Evolutionary conservation across 768 basidiomycete genomes (phyloP), one percentile per base, ranked within the genome.

Genomic region (Leccinum rimulosum): DNA sequence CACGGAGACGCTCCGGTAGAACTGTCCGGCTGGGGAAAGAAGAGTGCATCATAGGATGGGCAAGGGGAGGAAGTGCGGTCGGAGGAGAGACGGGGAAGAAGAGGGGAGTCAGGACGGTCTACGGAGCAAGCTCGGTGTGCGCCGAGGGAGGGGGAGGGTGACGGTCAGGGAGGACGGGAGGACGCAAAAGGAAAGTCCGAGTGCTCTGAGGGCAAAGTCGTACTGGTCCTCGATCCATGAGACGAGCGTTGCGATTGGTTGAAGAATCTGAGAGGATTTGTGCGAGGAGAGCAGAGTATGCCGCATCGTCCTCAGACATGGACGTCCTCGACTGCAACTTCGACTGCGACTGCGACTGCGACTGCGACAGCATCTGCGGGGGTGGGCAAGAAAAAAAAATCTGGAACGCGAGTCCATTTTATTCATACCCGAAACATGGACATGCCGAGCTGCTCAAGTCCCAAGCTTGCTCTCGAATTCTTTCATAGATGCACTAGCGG

Each of bases 221-320:
- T 73, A 73, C n/a, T 73, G 72, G 28, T 74, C 71, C 47, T 73
- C 72, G 25, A 73, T 73, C 72, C 72, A 73, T 1, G 72, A 74
- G 43, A 7, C 72, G 68, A 0, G 71, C 69, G 6, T 73, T 64
- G 63, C 72, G 73, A 0, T 66, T 40, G 0, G 54, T 6, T 6
- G 72, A 54, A 0, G 66, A 59, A 56, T 66, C 72, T 0, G 66
- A 64, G 54, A 73, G 62, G 1, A 73, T 63, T 15, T 73, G 73
- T 0, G 66, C 54, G 50, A 73, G 71, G 6, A 73, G 62, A 0
- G 58, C 64, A 9, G 71, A 68, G 50, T 74, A 74, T 0, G 71
- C 72, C 0, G 57, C 65, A 36, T 73, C 72, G 60, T 74, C 73
- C 15, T 71, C 73, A 3, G 68, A 66, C 72, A 73, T 73, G 51